Evolutionary conservation across 2,329 filamentous ascomycete genomes (phyloP), one percentile per base, ranked within the genome.

Genomic region (Sclerotinia trifoliorum): DNA sequence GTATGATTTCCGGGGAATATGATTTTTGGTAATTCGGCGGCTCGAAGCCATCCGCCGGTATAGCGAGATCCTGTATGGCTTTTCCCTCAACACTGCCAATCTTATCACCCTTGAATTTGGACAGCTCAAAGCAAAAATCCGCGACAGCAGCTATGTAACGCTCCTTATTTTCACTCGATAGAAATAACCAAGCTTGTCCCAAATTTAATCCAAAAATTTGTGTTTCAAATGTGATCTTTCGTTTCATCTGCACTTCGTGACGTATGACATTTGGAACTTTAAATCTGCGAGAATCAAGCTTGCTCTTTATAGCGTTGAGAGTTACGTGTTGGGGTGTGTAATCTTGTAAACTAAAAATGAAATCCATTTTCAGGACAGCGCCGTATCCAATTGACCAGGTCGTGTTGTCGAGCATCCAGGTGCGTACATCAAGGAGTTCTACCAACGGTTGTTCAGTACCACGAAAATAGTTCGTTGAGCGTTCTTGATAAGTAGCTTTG

Each of bases 361-460:
- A 60, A n/a, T 3, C 15, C n/a, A 44, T 24, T 60, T 60, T 60
- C 13, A 60, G 26, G n/a, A 60, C 35, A 32, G 21, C n/a, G 5
- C n/a, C 2, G 10, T 60, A 60, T 7, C 35, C 56, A 42, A 60
- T 60, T 11, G 13, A 10, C 7, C 15, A 44, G 17, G 15, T 1
- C 7, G 15, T 2, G 5, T 24, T n/a, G 24, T 26, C 0, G 24
- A 1, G 6, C n/a, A 39, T 2, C n/a, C 15, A 60, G 13, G 2
- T 5, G 0, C 35, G n/a, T 29, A 10, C 0, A 44, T 60, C 56
- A 6, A 60, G 35, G 24, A 2, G 1, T 0, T 0, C 3, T 42
- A 44, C 24, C 15, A 60, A 32, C 7, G 56, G n/a, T 24, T 2
- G 1, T 0, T 44, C n/a, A 44, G n/a, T 10, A 10, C 35, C 35